A percentile compares a stretch with the other conserved stretches of the same genome.
Conservation (phyloP, 192 early-diverging fungal species). For the Obelidium mucronatum region DNA sequence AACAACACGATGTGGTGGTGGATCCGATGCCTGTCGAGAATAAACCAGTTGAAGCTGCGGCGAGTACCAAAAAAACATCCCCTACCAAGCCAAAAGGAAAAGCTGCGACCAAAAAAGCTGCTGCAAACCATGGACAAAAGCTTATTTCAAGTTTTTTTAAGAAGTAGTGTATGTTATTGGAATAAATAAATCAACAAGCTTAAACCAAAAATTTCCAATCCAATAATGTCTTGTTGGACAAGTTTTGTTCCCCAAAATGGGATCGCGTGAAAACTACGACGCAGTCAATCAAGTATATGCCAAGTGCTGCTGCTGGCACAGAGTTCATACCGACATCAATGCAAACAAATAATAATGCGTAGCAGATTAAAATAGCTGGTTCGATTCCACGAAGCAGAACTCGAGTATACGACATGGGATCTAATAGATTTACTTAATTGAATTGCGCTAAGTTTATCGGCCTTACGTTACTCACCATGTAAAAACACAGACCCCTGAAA, state of each 20-base stretch:
- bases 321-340: constrained; percentile 34
- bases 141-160: constrained; percentile 1
- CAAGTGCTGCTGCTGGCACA: constrained; percentile 39
- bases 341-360: constrained; percentile 45
- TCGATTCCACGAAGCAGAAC: constrained; percentile 54
- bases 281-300: constrained; percentile 46
- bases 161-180: neutral
- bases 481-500: constrained; percentile 47
- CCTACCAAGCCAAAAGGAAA: constrained; percentile 23
- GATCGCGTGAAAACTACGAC: constrained; percentile 40
- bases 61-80: constrained; percentile 1
- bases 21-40: neutral
- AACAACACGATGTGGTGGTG: neutral
- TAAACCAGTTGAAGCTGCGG: neutral
- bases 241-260: constrained; percentile 56
- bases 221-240: constrained; percentile 51
- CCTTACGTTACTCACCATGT: constrained; percentile 38
- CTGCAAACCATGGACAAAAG: neutral
- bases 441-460: constrained; percentile 10
- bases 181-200: constrained; percentile 8
- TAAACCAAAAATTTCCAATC: constrained; percentile 63
- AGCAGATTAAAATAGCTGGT: constrained; percentile 48
- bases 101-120: neutral
- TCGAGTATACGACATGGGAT: constrained; percentile 29
- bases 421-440: constrained; percentile 26